These are phyloP conservation scores for Mucor velutinosus DNA, from an alignment of 371 early-diverging fungal genomes.

Conservation along the genomic window DNA sequence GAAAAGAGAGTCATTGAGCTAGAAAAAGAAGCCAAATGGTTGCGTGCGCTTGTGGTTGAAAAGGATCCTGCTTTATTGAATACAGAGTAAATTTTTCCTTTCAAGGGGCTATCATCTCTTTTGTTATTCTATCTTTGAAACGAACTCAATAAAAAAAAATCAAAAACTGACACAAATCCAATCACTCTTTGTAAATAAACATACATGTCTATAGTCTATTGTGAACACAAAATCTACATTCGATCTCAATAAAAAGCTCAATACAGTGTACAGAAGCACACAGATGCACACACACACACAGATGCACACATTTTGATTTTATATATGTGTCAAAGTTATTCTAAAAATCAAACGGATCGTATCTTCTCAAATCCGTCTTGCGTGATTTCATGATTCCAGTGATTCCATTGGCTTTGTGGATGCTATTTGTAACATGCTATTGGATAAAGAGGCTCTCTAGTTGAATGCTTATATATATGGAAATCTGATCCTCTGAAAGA, in stretches of 20 bases:
- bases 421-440: background rate
- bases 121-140: background rate
- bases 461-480: background rate
- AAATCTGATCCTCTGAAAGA: background rate
- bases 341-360: background rate
- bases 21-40: conserved; percentile 92
- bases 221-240: background rate
- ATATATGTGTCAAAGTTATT: background rate
- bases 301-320: background rate
- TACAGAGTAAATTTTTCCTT: conserved; percentile 1
- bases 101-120: background rate
- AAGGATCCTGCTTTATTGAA: conserved; percentile 55
- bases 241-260: background rate
- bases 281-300: background rate
- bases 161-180: background rate
- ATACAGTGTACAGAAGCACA: background rate
- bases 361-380: background rate
- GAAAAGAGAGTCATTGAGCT: conserved; percentile 79
- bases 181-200: background rate
- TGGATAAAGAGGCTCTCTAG: background rate
- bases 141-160: background rate
- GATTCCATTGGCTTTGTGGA: background rate
- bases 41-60: conserved; percentile 84
- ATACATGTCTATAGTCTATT: background rate
- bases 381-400: background rate